phyloP scores from a whole-genome alignment of 768 basidiomycete genomes.

The Auricularia cornea region DNA sequence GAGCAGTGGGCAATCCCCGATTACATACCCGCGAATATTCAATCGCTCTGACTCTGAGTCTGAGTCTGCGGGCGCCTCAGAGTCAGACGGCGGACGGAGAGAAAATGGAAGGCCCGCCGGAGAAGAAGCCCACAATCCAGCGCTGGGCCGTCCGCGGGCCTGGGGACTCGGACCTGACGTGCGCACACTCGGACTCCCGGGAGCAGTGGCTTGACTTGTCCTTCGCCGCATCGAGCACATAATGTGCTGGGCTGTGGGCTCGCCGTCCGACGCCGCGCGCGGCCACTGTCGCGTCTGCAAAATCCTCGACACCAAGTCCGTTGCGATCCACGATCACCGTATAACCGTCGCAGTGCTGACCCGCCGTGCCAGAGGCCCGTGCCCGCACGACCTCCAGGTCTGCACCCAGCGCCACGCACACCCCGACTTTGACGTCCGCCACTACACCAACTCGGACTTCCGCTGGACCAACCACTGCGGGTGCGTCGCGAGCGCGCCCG shows the following conservation, averaged over 20 bases:
- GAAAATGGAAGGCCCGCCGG: too few species aligned
- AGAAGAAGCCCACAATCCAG: too few species aligned
- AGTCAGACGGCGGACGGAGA: too few species aligned
- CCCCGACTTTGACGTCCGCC: constrained; percentile 69
- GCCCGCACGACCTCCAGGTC: constrained; percentile 29
- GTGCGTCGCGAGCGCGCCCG: not conserved
- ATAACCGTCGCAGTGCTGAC: constrained; percentile 7
- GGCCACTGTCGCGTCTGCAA: constrained; percentile 78
- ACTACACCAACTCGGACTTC: constrained; percentile 86
- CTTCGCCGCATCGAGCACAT: constrained; percentile 13
- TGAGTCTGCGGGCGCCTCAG: too few species aligned
- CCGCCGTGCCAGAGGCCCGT: constrained; percentile 9
- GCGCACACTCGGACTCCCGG: not conserved
- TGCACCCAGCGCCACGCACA: constrained; percentile 69
- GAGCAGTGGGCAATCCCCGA: not conserved
- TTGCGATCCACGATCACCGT: too few species aligned
- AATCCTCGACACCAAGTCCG: constrained; percentile 53
- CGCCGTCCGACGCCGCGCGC: constrained; percentile 51
- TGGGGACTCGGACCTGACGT: too few species aligned
- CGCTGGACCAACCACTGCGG: constrained; percentile 17
- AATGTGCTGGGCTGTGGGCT: constrained; percentile 71
- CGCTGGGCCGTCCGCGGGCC: too few species aligned
- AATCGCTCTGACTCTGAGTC: too few species aligned
- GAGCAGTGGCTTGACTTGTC: constrained; percentile 3
- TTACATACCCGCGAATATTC: not conserved